Base-by-base conservation (phyloP, 495 filamentous ascomycete genomes). In the Pseudomonodictys pantanalensis region DNA sequence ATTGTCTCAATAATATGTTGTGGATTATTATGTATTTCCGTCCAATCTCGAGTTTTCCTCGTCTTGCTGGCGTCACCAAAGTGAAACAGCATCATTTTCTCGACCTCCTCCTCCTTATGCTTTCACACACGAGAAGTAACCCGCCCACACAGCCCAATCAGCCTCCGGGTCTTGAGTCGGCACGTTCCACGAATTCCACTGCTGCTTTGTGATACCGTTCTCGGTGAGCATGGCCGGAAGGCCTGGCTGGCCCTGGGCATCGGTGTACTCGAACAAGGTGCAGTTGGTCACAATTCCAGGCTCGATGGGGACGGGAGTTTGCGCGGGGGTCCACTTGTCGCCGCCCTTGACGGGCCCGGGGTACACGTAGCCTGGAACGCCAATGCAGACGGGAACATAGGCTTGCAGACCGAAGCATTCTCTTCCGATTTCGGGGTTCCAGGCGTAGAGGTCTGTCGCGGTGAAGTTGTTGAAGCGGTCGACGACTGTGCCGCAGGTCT, bases 401-500 rank as follows among this genome's bases (percentile, higher is more conserved):
- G 54, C 60, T 11, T 47, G 52, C 3, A 58, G 52, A 4, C 50
- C 54, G 33, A 52, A 58, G 28, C 54, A 58, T 23, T 47, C 23
- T 18, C 42, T 17, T 44, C 50, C 47, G 29, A 64, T 43, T 23
- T 57, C 54, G 3, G 60, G 60, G 54, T 64, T 64, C 60, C 60
- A 64, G 11, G 35, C 41, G 30, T 45, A 52, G 2, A 64, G 44
- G 23, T 57, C 53, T 18, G 32, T 32, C 1, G 51, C 39, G 35
- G 60, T 57, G 47, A 64, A 64, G 54, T 52, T 64, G 45, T 51
- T 26, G 47, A 57, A 64, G 3, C 29, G 33, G 38, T 43, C 32
- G 25, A 52, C 60, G n/a, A 64, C 42, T n/a, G 54, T 56, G 32
- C 51, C 47, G 54, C 60, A 64, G 29, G 24, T 64, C 15, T 64